Conservation (phyloP, 129 eudicot genomes). For the Escallonia herrerae region DNA sequence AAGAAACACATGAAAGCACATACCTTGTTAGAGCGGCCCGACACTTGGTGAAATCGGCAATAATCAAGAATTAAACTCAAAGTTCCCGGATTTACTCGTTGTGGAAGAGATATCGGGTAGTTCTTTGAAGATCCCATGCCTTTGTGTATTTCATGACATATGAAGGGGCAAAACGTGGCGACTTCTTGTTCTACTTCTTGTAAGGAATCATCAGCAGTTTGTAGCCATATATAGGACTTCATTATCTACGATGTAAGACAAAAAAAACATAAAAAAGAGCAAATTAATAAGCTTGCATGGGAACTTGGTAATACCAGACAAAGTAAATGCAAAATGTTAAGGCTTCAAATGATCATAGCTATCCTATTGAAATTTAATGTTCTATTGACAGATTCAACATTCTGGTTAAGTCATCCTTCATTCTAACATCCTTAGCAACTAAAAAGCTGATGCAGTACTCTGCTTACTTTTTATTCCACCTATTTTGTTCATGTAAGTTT, state of each 20-base stretch:
- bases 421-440: no score
- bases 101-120: conserved; percentile 76
- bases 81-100: conserved; percentile 65
- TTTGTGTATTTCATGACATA: conserved; percentile 72
- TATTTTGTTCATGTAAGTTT: no score
- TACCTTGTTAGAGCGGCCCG: conserved; percentile 91
- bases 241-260: conserved; percentile 26
- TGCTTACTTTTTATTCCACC: no score
- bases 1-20: not conserved
- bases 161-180: conserved; percentile 74
- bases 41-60: conserved; percentile 84
- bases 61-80: conserved; percentile 77
- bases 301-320: no score
- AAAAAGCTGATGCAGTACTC: no score
- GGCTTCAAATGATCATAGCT: no score
- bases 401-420: no score
- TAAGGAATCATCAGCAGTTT: conserved; percentile 75
- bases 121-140: conserved; percentile 80
- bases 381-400: no score
- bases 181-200: conserved; percentile 89
- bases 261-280: no score
- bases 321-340: no score
- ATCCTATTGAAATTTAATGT: no score
- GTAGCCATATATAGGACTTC: conserved; percentile 88
- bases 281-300: no score